phyloP scores from a whole-genome alignment of 2,329 filamentous ascomycete genomes.

The Colletotrichum theobromicola region DNA sequence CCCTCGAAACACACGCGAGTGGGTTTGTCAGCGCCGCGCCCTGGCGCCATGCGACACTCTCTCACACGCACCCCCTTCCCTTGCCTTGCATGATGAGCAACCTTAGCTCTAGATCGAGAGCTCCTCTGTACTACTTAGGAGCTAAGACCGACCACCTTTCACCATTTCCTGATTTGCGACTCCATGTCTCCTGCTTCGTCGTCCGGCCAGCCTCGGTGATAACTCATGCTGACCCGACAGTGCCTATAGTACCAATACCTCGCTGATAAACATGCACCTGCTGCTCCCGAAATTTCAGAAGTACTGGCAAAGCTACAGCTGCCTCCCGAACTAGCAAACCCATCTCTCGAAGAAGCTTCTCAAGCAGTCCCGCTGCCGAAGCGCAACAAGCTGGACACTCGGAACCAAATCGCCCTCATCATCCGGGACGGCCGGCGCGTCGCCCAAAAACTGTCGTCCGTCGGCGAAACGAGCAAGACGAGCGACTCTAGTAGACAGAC shows the following conservation, averaged over 20 bases:
- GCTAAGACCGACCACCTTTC: constrained; percentile 65
- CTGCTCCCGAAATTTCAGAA: constrained; percentile 69
- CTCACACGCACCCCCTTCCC: constrained; percentile 13
- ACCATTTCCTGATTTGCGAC: constrained; percentile 44
- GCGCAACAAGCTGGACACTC: constrained; percentile 49
- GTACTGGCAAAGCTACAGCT: constrained; percentile 71
- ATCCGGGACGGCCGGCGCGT: constrained; percentile 69
- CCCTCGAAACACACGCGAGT: neutral
- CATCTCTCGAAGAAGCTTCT: constrained; percentile 51
- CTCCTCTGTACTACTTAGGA: constrained; percentile 49
- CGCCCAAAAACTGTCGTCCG: constrained; percentile 55
- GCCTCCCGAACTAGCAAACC: constrained; percentile 55
- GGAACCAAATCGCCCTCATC: constrained; percentile 66
- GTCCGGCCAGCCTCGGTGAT: neutral
- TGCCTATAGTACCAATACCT: constrained; percentile 63
- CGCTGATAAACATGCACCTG: constrained; percentile 71
- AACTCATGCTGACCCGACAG: constrained; percentile 21
- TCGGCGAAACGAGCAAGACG: constrained; percentile 56
- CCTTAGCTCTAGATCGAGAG: constrained; percentile 89
- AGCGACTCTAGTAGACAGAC: constrained; percentile 55
- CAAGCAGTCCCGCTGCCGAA: constrained; percentile 60
- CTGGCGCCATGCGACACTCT: neutral
- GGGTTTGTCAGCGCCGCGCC: constrained; percentile 19
- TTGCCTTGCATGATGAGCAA: constrained; percentile 44
- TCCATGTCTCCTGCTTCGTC: constrained; percentile 17